These are phyloP conservation scores for Globisporangium paddicum DNA, from an alignment of 352 stramenopile species.

Conservation along the genomic window DNA sequence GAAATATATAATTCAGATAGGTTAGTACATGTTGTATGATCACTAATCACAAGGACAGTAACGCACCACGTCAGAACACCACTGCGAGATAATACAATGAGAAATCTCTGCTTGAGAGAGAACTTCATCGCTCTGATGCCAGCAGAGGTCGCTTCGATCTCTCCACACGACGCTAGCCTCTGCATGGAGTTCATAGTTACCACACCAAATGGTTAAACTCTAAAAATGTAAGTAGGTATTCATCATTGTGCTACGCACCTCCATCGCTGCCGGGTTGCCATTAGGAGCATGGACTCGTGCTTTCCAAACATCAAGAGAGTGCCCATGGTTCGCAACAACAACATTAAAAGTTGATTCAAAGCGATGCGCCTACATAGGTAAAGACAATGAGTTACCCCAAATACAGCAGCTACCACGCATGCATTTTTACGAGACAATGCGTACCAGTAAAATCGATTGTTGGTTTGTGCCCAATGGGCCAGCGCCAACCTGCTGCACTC, in stretches of 20 bases:
- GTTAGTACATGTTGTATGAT: background rate
- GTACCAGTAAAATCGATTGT: constrained; percentile 20
- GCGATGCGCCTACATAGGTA: constrained; percentile 6
- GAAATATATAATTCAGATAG: background rate
- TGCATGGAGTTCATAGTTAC: background rate
- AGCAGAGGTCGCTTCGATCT: background rate
- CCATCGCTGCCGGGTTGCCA: background rate
- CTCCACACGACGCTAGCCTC: constrained; percentile 2
- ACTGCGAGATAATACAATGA: constrained; percentile 7
- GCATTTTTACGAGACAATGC: background rate
- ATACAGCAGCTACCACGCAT: background rate
- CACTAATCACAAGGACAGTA: background rate
- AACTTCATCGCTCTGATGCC: constrained; percentile 8
- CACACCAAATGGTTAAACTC: too few species aligned
- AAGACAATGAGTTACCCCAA: background rate
- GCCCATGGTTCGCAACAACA: constrained; percentile 13
- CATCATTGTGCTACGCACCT: background rate
- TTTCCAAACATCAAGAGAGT: constrained; percentile 7
- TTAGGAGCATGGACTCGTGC: background rate
- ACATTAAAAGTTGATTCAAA: constrained; percentile 12
- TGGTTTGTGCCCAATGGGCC: constrained; percentile 12
- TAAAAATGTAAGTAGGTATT: too few species aligned
- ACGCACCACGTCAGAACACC: constrained; percentile 28
- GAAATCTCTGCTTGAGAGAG: background rate
- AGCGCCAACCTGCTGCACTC: constrained; percentile 13